These are phyloP conservation scores for Scleroderma bovista DNA, from an alignment of 768 basidiomycete genomes.

Conservation along the genomic window DNA sequence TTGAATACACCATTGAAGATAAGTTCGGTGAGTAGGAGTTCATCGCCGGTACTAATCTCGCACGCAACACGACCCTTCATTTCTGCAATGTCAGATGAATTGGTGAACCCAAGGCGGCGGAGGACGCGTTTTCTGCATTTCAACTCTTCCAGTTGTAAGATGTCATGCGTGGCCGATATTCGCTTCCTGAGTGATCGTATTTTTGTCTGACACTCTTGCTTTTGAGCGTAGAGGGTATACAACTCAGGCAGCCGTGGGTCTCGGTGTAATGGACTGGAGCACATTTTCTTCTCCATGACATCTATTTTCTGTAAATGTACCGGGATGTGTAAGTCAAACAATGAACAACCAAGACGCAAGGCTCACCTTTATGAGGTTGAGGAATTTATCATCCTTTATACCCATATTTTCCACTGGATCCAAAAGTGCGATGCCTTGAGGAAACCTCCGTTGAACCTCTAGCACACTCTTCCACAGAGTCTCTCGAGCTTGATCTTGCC, in stretches of 20 bases:
- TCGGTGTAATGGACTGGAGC: conserved; percentile 69
- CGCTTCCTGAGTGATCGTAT: conserved; percentile 78
- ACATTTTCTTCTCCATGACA: conserved; percentile 82
- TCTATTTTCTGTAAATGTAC: conserved; percentile 70
- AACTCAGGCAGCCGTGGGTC: conserved; percentile 74
- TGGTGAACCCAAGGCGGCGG: conserved; percentile 87
- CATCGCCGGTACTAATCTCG: conserved; percentile 97
- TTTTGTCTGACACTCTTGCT: conserved; percentile 62
- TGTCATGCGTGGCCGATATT: conserved; percentile 85
- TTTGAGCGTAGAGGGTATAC: conserved; percentile 75
- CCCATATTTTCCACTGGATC: conserved; percentile 95
- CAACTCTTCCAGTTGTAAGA: conserved; percentile 94
- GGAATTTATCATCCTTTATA: conserved; percentile 93
- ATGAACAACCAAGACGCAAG: too few species aligned
- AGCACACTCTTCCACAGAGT: conserved; percentile 86
- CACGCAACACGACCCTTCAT: conserved; percentile 98
- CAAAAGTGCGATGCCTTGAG: conserved; percentile 77
- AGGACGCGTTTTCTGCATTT: conserved; percentile 93
- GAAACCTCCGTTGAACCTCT: conserved; percentile 89
- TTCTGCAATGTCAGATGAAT: conserved; percentile 86
- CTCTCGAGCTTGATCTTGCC: conserved; percentile 67
- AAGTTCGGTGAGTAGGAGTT: conserved; percentile 91
- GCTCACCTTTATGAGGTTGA: conserved; percentile 72
- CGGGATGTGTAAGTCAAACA: neutral
- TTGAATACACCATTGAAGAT: conserved; percentile 98